Evolutionary conservation across 1,139 yeast species (phyloP).

Genomic region (Candida labiduridarum): DNA sequence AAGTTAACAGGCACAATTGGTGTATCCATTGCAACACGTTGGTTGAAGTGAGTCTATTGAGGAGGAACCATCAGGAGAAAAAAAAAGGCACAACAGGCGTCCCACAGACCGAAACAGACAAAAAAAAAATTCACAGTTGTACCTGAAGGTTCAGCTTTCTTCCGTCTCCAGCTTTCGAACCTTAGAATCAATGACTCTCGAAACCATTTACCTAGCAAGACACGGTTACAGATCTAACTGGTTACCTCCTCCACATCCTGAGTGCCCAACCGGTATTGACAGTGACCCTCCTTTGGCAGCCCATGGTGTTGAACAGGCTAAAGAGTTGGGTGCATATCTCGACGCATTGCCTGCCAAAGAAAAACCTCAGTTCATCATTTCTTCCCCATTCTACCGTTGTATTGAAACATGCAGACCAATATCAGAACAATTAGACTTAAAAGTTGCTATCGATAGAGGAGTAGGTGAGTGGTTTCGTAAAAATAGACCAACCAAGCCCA

Average conservation of each 20-base stretch:
- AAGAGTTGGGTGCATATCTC: slow-evolving; percentile 63
- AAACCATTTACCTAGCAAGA: slow-evolving; percentile 53
- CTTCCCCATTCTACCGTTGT: slow-evolving; percentile 90
- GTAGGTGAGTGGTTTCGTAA: slow-evolving; percentile 73
- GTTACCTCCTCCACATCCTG: slow-evolving; percentile 76
- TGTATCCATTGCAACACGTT: neutral
- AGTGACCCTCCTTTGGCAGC: slow-evolving; percentile 80
- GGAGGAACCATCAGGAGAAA: neutral
- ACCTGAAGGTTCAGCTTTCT: neutral
- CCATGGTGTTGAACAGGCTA: slow-evolving; percentile 81
- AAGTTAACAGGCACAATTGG: neutral
- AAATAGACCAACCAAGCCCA: slow-evolving; percentile 54
- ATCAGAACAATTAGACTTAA: slow-evolving; percentile 56
- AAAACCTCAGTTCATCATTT: slow-evolving; percentile 62
- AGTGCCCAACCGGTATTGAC: slow-evolving; percentile 78
- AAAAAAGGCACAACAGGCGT: neutral
- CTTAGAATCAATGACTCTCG: slow-evolving; percentile 37
- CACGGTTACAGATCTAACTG: slow-evolving; percentile 86
- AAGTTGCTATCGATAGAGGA: slow-evolving; percentile 70
- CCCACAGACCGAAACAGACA: neutral
- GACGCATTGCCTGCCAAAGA: slow-evolving; percentile 39
- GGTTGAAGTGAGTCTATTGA: neutral
- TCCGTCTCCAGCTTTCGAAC: too few species aligned
- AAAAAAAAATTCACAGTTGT: neutral
- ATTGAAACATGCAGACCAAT: slow-evolving; percentile 77